Base-by-base conservation (phyloP, 2,329 filamentous ascomycete species). In the Cytospora chrysosperma region DNA sequence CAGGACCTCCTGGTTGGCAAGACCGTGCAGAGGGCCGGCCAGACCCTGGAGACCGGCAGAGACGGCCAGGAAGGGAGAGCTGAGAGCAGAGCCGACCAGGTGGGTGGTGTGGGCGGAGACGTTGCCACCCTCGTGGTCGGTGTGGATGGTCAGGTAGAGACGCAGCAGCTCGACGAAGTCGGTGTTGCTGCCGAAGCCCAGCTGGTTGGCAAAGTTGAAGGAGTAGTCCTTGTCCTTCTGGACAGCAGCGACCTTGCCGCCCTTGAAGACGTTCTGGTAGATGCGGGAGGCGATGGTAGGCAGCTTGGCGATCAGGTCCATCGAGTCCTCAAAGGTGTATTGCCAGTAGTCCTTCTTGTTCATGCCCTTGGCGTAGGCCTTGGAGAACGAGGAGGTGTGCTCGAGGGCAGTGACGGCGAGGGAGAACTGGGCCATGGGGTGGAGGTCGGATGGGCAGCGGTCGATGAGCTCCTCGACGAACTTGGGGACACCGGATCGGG, bases 181-280 rank as follows among this genome's bases (percentile, higher is more conserved):
- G 74, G 87, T 84, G 88, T 99, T 98, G 75, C 90, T 88, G 73
- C 91, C 91, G 78, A 95, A 99, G 75, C 95, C 95, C 73, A 99
- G 92, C 88, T 97, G 93, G 88, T 98, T 98, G 81, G 95, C 93
- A 78, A 99, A 91, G 90, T 99, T 99, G 91, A 90, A 99, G 73
- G 89, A 87, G 85, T 97, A 99, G 78, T 99, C 95, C 91, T 98
- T 95, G 84, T 98, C 94, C 87, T 97, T 96, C 86, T 98, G 89
- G 78, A 97, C 87, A 62, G 93, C 79, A 66, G 92, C 91, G 71
- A 99, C 94, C 89, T 98, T 98, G 83, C 95, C 95, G 76, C 96
- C 95, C 89, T 98, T 97, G 92, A 96, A 99, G 79, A 98, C 90
- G 80, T 99, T 99, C 85, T 96, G 95, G 89, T 99, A 99, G 87